Conservation (phyloP, 2,329 filamentous ascomycete species). For the Stachybotrys chartarum region DNA sequence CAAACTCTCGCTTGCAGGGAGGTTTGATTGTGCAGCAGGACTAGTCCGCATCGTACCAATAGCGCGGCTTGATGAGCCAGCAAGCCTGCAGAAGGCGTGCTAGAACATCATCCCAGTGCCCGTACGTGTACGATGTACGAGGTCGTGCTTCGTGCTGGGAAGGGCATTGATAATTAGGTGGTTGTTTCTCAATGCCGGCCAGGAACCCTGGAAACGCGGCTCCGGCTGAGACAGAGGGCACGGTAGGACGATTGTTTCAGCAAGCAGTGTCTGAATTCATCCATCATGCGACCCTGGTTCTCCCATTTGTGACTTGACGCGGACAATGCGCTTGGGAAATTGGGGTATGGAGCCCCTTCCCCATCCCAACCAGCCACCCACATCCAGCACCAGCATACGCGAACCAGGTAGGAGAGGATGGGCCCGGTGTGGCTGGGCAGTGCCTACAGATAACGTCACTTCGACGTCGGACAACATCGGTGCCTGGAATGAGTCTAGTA, state of each 20-base stretch:
- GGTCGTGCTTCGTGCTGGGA: no score
- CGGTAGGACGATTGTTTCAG: background rate
- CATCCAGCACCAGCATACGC: background rate
- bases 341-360: background rate
- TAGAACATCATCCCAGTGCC: no score
- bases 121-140: no score
- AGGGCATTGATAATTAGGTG: no score
- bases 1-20: background rate
- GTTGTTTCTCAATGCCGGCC: no score
- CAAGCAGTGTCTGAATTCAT: background rate
- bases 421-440: no score
- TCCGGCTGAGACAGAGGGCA: background rate
- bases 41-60: background rate
- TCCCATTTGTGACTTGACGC: background rate
- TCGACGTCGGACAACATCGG: background rate
- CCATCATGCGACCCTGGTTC: background rate
- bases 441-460: background rate
- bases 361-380: background rate
- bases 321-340: background rate
- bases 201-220: background rate
- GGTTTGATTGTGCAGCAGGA: background rate
- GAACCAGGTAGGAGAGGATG: background rate
- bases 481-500: background rate
- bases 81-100: no score
- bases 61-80: no score